Evolutionary conservation across 108 stramenopile genomes (phyloP), one percentile per base, ranked within the genome.

Genomic region (Cyclotella cryptica): DNA sequence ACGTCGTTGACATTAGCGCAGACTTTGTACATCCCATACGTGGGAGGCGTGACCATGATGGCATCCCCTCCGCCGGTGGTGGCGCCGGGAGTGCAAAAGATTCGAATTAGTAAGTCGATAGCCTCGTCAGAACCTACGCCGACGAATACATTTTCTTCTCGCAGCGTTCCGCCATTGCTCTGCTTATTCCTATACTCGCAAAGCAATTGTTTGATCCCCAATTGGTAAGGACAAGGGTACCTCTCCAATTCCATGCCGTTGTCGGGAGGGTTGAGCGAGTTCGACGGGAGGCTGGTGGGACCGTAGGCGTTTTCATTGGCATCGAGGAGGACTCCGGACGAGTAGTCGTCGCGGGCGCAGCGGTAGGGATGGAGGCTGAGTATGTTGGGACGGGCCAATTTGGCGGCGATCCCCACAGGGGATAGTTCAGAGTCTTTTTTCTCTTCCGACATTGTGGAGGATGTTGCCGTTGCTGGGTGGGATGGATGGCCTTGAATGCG

Each of bases 11-110:
- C 92, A 71, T 96, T 95, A 55, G 98, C 97, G 71, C 95, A 97
- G 35, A 98, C 97, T 79, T 93, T 96, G 86, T 98, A 98, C 98
- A 98, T 98, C 57, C 97, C 97, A 78, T 98, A 98, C 10, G 97
- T 98, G 8, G 98, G 97, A 19, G 98, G 98, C 24, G 98, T 96
- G 41, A 85, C 89, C 70, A 98, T 61, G 26, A 97, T 92, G 49
- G 89, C 84, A 69, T 94, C 92, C 5, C 79, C 79, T 11, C 13
- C 49, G 35, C 73, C 80, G 47, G 1, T 43, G 2, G 61, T 74
- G 51, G 85, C 65, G 14, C 89, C 95, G 11, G 97, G 97, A 42
- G 59, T 42, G 83, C 97, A 97, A 83, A 98, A 98, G 69, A 98
- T 93, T 19, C 98, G 90, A 83, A 97, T 92, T 29, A 98, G 79